Conservation (phyloP, 2,329 filamentous ascomycete genomes). For the Claviceps maximensis region DNA sequence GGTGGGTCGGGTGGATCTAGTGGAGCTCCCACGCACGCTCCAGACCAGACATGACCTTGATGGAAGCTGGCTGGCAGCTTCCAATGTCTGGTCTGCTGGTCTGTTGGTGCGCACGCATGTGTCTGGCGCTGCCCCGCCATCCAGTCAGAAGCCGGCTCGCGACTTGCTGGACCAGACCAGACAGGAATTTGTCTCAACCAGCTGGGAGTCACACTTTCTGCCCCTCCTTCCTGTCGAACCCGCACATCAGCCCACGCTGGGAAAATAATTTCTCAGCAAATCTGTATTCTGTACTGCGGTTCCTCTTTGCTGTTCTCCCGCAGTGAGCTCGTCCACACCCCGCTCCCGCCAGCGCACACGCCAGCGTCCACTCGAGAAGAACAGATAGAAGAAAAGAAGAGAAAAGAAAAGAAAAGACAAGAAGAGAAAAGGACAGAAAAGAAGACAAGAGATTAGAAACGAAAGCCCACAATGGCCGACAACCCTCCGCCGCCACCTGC, state of each 20-base stretch:
- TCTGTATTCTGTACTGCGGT: background rate
- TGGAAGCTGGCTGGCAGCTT: background rate
- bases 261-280: background rate
- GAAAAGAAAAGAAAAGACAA: background rate
- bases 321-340: too few relatives aligned
- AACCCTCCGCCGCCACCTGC: conserved; percentile 2
- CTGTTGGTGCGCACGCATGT: too few relatives aligned
- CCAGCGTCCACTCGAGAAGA: background rate
- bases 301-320: too few relatives aligned
- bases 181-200: background rate
- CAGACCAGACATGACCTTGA: too few relatives aligned
- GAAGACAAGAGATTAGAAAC: background rate
- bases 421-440: background rate
- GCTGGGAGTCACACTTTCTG: background rate
- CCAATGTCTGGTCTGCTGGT: too few relatives aligned
- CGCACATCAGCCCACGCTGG: too few relatives aligned
- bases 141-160: background rate
- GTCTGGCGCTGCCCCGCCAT: background rate
- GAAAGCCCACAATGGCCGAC: conserved; percentile 4
- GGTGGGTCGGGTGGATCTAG: background rate
- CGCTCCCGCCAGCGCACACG: too few relatives aligned
- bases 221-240: background rate
- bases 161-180: background rate
- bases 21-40: too few relatives aligned
- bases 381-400: too few relatives aligned